These are phyloP conservation scores for Ustilago trichophora DNA, from an alignment of 1,284 basidiomycete genomes.

Conservation along the genomic window DNA sequence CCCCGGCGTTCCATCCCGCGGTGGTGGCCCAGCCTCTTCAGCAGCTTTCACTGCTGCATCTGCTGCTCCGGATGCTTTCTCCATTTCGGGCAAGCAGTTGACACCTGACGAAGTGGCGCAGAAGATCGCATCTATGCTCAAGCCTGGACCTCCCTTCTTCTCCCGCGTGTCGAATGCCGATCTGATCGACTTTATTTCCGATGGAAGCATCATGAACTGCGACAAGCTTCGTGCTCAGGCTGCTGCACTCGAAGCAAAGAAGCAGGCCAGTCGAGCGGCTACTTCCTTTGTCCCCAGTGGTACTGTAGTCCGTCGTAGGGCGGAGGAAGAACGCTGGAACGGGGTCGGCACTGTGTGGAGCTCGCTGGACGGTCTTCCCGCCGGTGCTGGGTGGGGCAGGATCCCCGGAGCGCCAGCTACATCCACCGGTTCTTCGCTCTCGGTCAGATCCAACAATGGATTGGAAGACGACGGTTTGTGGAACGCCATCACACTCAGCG, in stretches of 20 bases:
- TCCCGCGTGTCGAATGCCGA: constrained; percentile 50
- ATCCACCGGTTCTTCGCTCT: constrained; percentile 9
- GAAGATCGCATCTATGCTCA: constrained; percentile 58
- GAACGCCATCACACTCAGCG: constrained; percentile 48
- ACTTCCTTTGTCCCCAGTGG: constrained; percentile 26
- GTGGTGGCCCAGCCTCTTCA: neutral
- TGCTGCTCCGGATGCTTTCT: constrained; percentile 10
- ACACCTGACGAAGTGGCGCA: constrained; percentile 50
- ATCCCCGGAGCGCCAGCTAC: constrained; percentile 38
- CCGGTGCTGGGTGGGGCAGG: constrained; percentile 27
- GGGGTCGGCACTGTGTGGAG: constrained; percentile 57
- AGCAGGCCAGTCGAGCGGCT: constrained; percentile 17
- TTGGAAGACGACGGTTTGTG: constrained; percentile 57
- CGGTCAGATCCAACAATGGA: constrained; percentile 10
- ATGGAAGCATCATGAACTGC: constrained; percentile 54
- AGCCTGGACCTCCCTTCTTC: constrained; percentile 59
- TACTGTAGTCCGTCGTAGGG: constrained; percentile 25
- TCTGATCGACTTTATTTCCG: constrained; percentile 51
- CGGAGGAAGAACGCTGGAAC: constrained; percentile 38
- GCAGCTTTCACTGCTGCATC: constrained; percentile 13
- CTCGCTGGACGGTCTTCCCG: constrained; percentile 46
- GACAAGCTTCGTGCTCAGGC: constrained; percentile 33
- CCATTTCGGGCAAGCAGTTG: constrained; percentile 37
- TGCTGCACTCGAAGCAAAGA: constrained; percentile 14
- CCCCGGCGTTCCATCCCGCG: constrained; percentile 7